Evolutionary conservation across 164 flowering plant genomes (phyloP), one percentile per base, ranked within the genome.

Genomic region (Dillenia turbinata): DNA sequence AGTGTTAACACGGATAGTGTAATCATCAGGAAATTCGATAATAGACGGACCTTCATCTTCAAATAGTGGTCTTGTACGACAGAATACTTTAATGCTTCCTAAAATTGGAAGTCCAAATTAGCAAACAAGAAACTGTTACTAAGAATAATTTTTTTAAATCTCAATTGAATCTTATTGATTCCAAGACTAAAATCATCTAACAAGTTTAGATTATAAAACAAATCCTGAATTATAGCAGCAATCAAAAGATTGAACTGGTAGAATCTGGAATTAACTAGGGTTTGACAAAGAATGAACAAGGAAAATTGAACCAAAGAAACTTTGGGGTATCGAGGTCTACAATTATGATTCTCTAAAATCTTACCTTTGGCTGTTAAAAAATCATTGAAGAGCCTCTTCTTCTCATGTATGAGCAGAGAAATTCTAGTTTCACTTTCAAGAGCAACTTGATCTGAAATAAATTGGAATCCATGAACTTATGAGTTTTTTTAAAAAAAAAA

Each of bases 341-440:
- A 1, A 19, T 19, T 19, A 19, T 19, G 1, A 19, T 1, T 19
- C 22, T 19, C 22, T 19, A 1, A 19, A 19, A 19, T 19, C 22
- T 59, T 85, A 91, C 99, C 99, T 83, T 89, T 89, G 73, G 96
- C 81, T 65, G 97, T 92, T 85, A 95, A 77, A 73, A 92, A 78
- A 63, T 95, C 99, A 79, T 95, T 90, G 60, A 85, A 95, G 74
- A 95, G 75, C 75, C 82, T 86, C 73, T 77, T 90, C 87, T 86
- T 95, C 80, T 95, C 99, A 73, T 66, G 69, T 61, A 95, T 75
- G 52, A 92, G 76, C 9, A 97, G 96, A 65, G 86, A 78, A 40
- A 92, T 85, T 78, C 90, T 86, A 63, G 96, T 85, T 78, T 95
- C 94, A 60, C 85, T 73, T 73, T 95, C 97, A 77, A 90, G 71